Base-by-base conservation (phyloP, 1,284 basidiomycete genomes). In the Ceratobasidium sp. region DNA sequence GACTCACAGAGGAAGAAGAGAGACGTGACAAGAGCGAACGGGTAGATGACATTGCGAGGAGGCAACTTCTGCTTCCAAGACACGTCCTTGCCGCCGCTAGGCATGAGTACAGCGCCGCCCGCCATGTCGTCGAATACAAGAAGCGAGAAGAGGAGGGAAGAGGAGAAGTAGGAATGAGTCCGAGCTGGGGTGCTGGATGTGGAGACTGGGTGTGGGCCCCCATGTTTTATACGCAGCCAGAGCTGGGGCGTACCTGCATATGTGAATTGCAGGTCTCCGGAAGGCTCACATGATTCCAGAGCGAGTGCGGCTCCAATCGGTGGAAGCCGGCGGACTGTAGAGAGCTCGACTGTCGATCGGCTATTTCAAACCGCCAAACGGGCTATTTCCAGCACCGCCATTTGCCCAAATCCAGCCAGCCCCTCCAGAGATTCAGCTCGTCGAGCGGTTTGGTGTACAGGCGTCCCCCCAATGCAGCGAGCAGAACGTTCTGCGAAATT, bases 1-100 rank as follows among this genome's bases (percentile, higher is more conserved):
- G 57, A 81, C 85, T 80, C 81, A 89, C 89, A 93, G 41, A 91
- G 89, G 82, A 94, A 93, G 85, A 93, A 93, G 58, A 93, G 83
- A 18, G 90, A 88, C 18, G 91, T 92, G 75, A 93, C 89, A 74
- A 93, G 87, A 64, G 84, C 83, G 80, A 91, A 93, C 13, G 91
- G 85, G 77, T 85, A 87, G 18, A 77, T 23, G 52, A 73, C n/a
- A 21, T 62, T 46, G 28, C 43, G 47, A 16, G 72, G 49, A 41
- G 58, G 55, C 13, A 72, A 47, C 44, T 61, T 50, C 18, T 61
- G 57, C 58, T 61, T 61, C 66, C 54, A 55, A 21, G 54, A 44
- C 23, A 69, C 54, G 54, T 69, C 66, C 43, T 55, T 69, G 58
- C 58, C 58, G n/a, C 70, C 59, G 35, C 46, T 62, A 43, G 58